A percentile compares a stretch with the other conserved stretches of the same genome.
phyloP scores from a whole-genome alignment of 1,139 yeast species.

The Pichia sp. region DNA sequence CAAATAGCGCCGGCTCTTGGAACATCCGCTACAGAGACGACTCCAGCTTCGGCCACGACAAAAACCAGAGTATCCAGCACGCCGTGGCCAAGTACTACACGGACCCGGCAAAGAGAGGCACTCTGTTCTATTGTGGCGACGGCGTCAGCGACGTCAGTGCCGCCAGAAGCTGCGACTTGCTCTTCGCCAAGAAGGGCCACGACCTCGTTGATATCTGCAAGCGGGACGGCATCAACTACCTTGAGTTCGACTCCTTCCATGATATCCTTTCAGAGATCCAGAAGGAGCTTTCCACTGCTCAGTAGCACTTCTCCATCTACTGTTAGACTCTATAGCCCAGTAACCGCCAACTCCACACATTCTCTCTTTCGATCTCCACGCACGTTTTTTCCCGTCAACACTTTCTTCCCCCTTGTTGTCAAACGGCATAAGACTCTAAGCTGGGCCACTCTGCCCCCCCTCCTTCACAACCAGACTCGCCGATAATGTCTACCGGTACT shows the following conservation, averaged over 20 bases:
- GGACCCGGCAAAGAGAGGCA: slow-evolving; percentile 5
- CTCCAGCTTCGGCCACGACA: slow-evolving; percentile 90
- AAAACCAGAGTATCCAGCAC: slow-evolving; percentile 32
- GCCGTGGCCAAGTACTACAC: slow-evolving; percentile 1
- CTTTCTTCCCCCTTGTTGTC: no score
- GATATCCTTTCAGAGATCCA: slow-evolving; percentile 63
- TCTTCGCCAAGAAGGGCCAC: slow-evolving; percentile 90
- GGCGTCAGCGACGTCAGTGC: slow-evolving; percentile 96
- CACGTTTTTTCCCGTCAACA: no score
- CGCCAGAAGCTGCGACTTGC: slow-evolving; percentile 87
- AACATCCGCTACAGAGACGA: slow-evolving; percentile 81
- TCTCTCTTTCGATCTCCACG: no score
- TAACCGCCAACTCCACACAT: no score
- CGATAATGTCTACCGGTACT: no score
- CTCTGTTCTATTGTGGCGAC: slow-evolving; percentile 85
- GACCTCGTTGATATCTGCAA: slow-evolving; percentile 84
- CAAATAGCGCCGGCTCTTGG: slow-evolving; percentile 53
- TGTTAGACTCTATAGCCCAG: no score
- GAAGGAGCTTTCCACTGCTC: slow-evolving; percentile 9
- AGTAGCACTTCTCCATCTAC: background rate
- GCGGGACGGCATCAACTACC: slow-evolving; percentile 76
- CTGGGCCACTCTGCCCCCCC: no score
- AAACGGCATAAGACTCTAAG: no score
- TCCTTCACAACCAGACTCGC: no score
- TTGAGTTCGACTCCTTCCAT: slow-evolving; percentile 69